Base-by-base conservation (phyloP, 192 early-diverging fungal species). In the Backusella morwellensis region DNA sequence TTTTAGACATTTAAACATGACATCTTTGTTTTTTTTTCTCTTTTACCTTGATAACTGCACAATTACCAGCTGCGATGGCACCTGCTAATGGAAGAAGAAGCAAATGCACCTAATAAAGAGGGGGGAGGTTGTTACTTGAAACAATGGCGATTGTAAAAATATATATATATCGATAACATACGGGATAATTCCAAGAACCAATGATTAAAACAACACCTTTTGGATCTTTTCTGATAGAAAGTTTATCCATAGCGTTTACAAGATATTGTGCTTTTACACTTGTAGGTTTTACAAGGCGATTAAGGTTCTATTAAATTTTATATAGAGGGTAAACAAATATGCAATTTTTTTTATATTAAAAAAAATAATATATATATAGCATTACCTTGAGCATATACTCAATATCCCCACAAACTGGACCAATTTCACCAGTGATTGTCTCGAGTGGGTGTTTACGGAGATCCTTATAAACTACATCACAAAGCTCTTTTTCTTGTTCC, bases 1-100 rank as follows among this genome's bases (percentile, higher is more conserved):
- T 36, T 44, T 44, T 44, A 56, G n/a, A 8, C n/a, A 36, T 35
- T 68, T 68, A 68, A 19, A 0, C 19, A 68, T 38, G 67, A 68
- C 67, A 68, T 17, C 0, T n/a, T 68, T 56, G 38, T 56, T 73
- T 56, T 19, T 56, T 19, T 12, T 26, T 38, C 15, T 56, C 2
- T 19, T 69, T 71, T 63, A 82, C 81, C 81, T 95, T 95, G n/a
- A 92, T n/a, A 6, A 93, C 70, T 4, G 86, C 93, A 4, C 91
- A 90, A 86, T 97, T 97, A 19, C 97, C 97, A 3, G 93, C 97
- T 12, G 96, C 96, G 75, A 99, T 88, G 9, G 96, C 95, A 23
- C 92, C 91, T 2, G 93, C 86, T 19, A 96, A 78, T 6, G 97
- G 96, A 23, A 84, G 76, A 6, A 97, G 72, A 35, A 88, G 29